Conservation (phyloP, 768 basidiomycete genomes). For the Amanita polypyramis region DNA sequence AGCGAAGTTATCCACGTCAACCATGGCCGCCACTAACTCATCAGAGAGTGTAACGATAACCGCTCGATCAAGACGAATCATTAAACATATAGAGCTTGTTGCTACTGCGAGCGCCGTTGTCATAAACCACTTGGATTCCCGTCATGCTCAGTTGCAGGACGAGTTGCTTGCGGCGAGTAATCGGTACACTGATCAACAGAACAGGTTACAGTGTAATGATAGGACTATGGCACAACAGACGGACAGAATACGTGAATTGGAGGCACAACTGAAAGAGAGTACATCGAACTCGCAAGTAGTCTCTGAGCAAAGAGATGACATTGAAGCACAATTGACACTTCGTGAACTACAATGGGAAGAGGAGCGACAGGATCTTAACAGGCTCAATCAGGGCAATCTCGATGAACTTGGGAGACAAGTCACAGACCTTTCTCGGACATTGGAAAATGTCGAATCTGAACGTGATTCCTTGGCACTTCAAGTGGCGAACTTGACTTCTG, state of each 20-base stretch:
- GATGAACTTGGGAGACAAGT: slow-evolving; percentile 35
- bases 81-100: slow-evolving; percentile 22
- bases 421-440: slow-evolving; percentile 29
- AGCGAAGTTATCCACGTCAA: slow-evolving; percentile 28
- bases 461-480: slow-evolving; percentile 59
- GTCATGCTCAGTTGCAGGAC: slow-evolving; percentile 12
- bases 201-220: slow-evolving; percentile 5
- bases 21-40: slow-evolving; percentile 12
- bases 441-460: slow-evolving; percentile 52
- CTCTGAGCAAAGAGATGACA: slow-evolving; percentile 26
- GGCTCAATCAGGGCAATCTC: slow-evolving; percentile 27
- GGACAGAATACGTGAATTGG: slow-evolving; percentile 6
- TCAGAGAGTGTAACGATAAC: slow-evolving; percentile 9
- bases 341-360: slow-evolving; percentile 22
- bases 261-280: slow-evolving; percentile 22
- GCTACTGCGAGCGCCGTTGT: slow-evolving; percentile 27
- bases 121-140: slow-evolving; percentile 26
- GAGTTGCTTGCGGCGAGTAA: not conserved
- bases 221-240: slow-evolving; percentile 2
- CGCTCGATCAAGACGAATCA: slow-evolving; percentile 15
- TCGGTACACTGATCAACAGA: not conserved
- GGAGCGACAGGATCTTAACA: slow-evolving; percentile 21
- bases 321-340: slow-evolving; percentile 22
- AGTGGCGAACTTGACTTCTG: slow-evolving; percentile 49
- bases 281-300: slow-evolving; percentile 25